Evolutionary conservation across 202 grass and related monocot species (phyloP), one percentile per base, ranked within the genome.

Genomic region (Bolboschoenoplectus hybrid): DNA sequence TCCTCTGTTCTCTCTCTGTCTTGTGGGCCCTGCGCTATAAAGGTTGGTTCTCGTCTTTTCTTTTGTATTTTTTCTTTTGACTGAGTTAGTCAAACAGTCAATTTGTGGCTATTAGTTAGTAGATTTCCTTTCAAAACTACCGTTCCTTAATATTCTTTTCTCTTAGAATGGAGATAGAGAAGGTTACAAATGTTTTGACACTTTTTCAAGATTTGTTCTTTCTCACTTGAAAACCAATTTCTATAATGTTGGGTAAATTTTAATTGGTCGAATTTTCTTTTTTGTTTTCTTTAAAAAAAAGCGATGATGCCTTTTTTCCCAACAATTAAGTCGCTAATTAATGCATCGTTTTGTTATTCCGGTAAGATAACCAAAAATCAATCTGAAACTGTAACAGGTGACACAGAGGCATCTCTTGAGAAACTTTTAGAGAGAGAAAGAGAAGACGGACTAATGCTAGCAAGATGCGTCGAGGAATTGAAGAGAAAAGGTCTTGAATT

Each of bases 11-110:
- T 20, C 88, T 95, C 11, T 78, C 84, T 81, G 81, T 97, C 74
- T 86, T 97, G 32, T 95, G 96, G 91, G 93, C 90, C 78, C 88
- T 98, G 81, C 90, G 93, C 20, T 98, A 98, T 86, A 98, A 98
- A 89, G 82, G 82, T 84, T 2, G 8, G n/a, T 71, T 84, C 20
- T 83, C 70, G 46, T 3, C 57, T 70, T 20, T 45, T 84, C 16
- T 58, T 84, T 43, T 53, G 50, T 16, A 43, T 50, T 9, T 17
- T 47, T 4, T 7, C 19, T 38, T 19, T 84, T 4, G 32, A 69
- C 6, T 32, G 81, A 83, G 51, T 52, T 68, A 20, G 46, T 1
- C 11, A 34, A 66, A 66, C 46, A 35, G 56, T 32, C 38, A 64
- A 13, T 45, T 66, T 82, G 39, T 50, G 9, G 44, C 8, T 34